Evolutionary conservation across 2,329 filamentous ascomycete genomes (phyloP).

Genomic region (Arthrobotrys sinensis): DNA sequence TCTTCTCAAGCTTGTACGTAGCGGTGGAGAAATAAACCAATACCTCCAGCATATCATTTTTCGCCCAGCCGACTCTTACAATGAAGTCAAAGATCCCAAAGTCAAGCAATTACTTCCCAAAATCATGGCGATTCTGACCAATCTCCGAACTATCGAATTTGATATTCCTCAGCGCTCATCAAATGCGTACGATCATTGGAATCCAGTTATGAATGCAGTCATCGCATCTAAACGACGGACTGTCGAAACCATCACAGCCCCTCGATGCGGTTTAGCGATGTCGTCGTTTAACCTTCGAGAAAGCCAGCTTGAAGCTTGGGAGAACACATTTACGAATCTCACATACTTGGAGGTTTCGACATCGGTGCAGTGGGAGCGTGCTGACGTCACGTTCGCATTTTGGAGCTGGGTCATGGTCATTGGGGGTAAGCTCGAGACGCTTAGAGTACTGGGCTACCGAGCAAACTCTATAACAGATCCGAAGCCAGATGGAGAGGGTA

Average conservation of each 20-base stretch:
- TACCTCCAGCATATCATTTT: neutral
- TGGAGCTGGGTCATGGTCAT: slow-evolving; percentile 6
- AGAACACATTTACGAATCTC: neutral
- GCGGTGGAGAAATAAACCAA: neutral
- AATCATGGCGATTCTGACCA: neutral
- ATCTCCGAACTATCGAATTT: neutral
- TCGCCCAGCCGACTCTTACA: neutral
- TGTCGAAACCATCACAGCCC: neutral
- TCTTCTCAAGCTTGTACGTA: neutral
- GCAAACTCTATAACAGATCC: neutral
- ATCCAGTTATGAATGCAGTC: neutral
- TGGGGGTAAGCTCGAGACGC: neutral
- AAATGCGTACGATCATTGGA: slow-evolving; percentile 16
- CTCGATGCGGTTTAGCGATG: neutral
- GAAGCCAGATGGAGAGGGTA: neutral
- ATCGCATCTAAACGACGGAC: neutral
- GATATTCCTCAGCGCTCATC: neutral
- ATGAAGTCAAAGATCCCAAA: neutral
- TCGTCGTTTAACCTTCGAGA: neutral
- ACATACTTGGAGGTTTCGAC: neutral
- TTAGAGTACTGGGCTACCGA: neutral
- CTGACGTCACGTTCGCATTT: neutral
- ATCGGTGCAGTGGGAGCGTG: neutral
- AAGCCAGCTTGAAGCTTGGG: neutral
- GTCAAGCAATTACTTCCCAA: neutral